Evolutionary conservation across 805 yeast species (phyloP).

Genomic region (Tetrapisispora phaffii): DNA sequence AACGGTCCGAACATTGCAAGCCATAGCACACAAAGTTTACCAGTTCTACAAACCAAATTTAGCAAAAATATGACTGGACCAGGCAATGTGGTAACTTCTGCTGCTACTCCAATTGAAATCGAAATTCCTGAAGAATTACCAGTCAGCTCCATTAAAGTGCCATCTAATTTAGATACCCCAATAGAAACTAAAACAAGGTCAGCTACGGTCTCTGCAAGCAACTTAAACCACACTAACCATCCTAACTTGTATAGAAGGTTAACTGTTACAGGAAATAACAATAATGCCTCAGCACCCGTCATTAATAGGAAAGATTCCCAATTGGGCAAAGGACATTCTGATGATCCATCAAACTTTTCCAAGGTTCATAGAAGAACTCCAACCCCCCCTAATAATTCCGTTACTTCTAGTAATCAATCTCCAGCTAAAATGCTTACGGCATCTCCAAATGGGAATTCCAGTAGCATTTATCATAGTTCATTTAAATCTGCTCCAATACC

Average conservation of each 20-base stretch:
- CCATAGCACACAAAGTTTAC: slow-evolving; percentile 25
- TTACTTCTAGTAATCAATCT: slow-evolving; percentile 6
- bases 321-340: slow-evolving; percentile 8
- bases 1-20: slow-evolving; percentile 10
- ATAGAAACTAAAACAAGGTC: slow-evolving; percentile 31
- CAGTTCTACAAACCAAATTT: slow-evolving; percentile 23
- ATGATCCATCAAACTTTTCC: slow-evolving; percentile 2
- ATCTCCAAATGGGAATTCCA: slow-evolving; percentile 6
- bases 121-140: slow-evolving; percentile 51
- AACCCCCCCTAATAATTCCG: slow-evolving; percentile 39
- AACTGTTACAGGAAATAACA: slow-evolving; percentile 22
- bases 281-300: slow-evolving; percentile 10
- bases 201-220: slow-evolving; percentile 23
- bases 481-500: slow-evolving; percentile 26
- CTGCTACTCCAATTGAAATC: slow-evolving; percentile 49
- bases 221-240: neutral
- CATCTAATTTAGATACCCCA: slow-evolving; percentile 26
- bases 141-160: slow-evolving; percentile 13
- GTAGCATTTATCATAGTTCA: slow-evolving; percentile 1
- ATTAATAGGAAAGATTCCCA: slow-evolving; percentile 13
- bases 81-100: slow-evolving; percentile 28
- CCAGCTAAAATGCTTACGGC: slow-evolving; percentile 9
- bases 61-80: slow-evolving; percentile 17
- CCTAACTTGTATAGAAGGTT: slow-evolving; percentile 22
- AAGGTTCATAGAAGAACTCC: slow-evolving; percentile 31